phyloP scores from a whole-genome alignment of 139 green algal genomes.

The Chlamydomonas sp. region DNA sequence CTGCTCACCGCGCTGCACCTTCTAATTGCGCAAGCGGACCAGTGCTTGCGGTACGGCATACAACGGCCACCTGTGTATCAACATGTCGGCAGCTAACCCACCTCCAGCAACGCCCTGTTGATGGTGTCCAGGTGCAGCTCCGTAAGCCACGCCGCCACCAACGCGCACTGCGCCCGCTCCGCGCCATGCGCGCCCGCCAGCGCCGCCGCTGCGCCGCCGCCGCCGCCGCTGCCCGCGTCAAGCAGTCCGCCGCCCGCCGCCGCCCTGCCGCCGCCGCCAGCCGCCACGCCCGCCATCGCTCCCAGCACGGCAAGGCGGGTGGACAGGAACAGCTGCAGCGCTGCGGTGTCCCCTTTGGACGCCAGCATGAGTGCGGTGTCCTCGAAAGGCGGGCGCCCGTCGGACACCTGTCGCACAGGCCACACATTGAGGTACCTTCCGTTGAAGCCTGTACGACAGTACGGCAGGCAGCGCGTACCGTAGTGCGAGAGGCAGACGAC shows the following conservation, averaged over 20 bases:
- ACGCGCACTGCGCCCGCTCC: slow-evolving; percentile 82
- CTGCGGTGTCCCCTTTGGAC: slow-evolving; percentile 44
- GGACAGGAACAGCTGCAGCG: slow-evolving; percentile 47
- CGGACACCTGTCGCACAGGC: slow-evolving; percentile 39
- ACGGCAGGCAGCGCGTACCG: too few species aligned
- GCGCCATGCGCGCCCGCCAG: background rate
- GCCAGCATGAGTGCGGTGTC: slow-evolving; percentile 87
- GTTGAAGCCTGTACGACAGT: too few species aligned
- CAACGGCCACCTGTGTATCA: too few species aligned
- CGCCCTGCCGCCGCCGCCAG: background rate
- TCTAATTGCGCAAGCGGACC: too few species aligned
- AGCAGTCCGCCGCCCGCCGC: background rate
- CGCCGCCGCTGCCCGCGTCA: background rate
- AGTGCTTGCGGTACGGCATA: too few species aligned
- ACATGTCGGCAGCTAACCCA: background rate
- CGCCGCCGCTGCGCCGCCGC: background rate
- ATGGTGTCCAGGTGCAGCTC: slow-evolving; percentile 93
- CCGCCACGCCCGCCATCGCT: background rate
- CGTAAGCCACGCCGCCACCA: slow-evolving; percentile 92
- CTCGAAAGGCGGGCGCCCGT: slow-evolving; percentile 83
- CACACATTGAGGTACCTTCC: too few species aligned
- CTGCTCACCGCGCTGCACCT: too few species aligned
- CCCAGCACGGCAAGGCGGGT: slow-evolving; percentile 51
- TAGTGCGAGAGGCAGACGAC: too few species aligned
- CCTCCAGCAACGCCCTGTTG: slow-evolving; percentile 80